Percentiles rank a stretch among this genome's conserved stretches.
Conservation (phyloP, 768 basidiomycete species). For the Boletus rubescentipes region DNA sequence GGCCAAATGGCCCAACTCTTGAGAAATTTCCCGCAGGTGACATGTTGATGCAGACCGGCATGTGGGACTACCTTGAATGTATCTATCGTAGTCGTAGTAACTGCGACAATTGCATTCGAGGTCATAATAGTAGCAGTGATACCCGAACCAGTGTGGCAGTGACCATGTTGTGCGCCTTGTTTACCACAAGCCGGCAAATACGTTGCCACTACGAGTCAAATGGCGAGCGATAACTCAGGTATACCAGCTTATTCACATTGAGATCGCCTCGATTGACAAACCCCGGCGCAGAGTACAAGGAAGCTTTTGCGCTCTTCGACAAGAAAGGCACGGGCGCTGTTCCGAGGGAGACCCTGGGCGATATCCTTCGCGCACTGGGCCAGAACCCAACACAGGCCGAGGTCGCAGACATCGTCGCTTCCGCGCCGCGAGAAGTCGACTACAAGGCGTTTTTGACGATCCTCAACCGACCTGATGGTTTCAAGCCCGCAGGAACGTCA, state of each 20-base stretch:
- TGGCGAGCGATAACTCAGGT: slow-evolving; percentile 56
- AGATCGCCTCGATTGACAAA: slow-evolving; percentile 5
- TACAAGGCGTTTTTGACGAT: slow-evolving; percentile 90
- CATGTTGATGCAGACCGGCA: too few species aligned
- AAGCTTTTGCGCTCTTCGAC: slow-evolving; percentile 97
- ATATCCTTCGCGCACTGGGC: slow-evolving; percentile 89
- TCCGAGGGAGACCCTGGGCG: slow-evolving; percentile 84
- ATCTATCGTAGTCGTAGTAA: too few species aligned
- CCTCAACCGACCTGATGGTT: slow-evolving; percentile 92
- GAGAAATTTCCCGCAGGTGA: too few species aligned
- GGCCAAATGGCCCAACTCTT: too few species aligned
- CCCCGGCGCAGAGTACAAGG: slow-evolving; percentile 77
- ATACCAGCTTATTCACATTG: slow-evolving; percentile 6
- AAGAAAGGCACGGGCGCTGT: slow-evolving; percentile 93
- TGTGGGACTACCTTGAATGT: too few species aligned
- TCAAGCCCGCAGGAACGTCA: slow-evolving; percentile 95
- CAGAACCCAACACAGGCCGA: slow-evolving; percentile 99
- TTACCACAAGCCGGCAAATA: neutral
- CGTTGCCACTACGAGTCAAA: slow-evolving; percentile 1
- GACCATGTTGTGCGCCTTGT: too few species aligned
- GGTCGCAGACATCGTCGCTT: slow-evolving; percentile 75
- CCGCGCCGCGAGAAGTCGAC: slow-evolving; percentile 83
- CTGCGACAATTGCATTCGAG: too few species aligned
- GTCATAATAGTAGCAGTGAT: too few species aligned
- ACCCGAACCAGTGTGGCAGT: too few species aligned